Base-by-base conservation (phyloP, 331 rosid genomes). In the Quercus tomentella region DNA sequence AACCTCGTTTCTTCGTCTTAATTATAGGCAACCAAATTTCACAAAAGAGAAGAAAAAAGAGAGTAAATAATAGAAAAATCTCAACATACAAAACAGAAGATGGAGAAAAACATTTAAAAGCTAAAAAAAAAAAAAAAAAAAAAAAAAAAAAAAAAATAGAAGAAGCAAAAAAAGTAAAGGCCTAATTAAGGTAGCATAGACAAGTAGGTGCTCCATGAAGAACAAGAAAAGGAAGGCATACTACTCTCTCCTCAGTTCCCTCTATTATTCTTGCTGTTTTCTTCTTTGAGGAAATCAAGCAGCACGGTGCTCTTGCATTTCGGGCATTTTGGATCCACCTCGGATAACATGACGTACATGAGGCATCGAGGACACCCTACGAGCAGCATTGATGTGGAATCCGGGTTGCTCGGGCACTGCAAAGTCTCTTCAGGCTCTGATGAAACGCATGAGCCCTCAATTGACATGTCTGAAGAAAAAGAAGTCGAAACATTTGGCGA, bases 321-420 rank as follows among this genome's bases (percentile, higher is more conserved):
- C 6, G 92, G 92, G 73, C 92, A 89, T 56, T 74, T 83, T 5
- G 67, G 89, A 82, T 87, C 78, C 73, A 75, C 79, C 26, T 78
- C 62, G 0, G 83, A 70, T 28, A 85, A 70, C 87, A 89, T 70
- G 31, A 89, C 85, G 23, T 84, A 89, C 92, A 85, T 89, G 57
- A 82, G 81, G 60, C 92, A 89, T 26, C 81, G 80, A 2, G 84
- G 87, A 41, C 92, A 89, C 31, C 89, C 89, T 4, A 74, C 80
- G 3, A 89, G 85, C 74, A 70, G 0, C 90, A 87, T 87, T 4
- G 83, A 60, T 43, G 30, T 63, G 2, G 78, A 63, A 28, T 73
- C 84, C 49, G 11, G 21, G 49, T 45, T 56, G 4, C 52, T 51
- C 4, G 41, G 62, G n/a, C 78, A 2, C n/a, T 72, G 15, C 68